Conservation (phyloP, 495 filamentous ascomycete genomes). For the Penicillium crystallinum region DNA sequence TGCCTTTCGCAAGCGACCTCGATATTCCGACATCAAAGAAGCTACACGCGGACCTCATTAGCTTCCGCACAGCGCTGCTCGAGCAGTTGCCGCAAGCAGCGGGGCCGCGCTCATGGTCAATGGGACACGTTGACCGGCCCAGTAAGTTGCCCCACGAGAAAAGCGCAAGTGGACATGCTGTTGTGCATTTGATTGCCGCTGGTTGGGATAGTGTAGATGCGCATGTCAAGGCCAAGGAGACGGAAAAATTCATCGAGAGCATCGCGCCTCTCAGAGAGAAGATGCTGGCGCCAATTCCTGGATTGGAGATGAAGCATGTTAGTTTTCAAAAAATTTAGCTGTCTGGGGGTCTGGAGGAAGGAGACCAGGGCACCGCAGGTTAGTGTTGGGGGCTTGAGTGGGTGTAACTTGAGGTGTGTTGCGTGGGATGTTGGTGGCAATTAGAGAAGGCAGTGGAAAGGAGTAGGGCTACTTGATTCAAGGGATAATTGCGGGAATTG, state of each 20-base stretch:
- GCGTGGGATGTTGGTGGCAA: not conserved
- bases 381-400: not conserved
- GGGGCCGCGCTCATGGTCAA: constrained; percentile 36
- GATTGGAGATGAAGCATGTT: constrained; percentile 42
- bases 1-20: constrained; percentile 29
- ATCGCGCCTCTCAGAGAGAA: constrained; percentile 37
- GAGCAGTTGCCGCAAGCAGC: constrained; percentile 28
- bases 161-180: constrained; percentile 33
- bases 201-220: constrained; percentile 54
- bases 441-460: constrained; percentile 1
- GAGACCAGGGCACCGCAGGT: not conserved
- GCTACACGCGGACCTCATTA: constrained; percentile 24
- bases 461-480: constrained; percentile 14
- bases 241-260: constrained; percentile 37
- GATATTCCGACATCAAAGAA: constrained; percentile 15
- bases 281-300: constrained; percentile 30
- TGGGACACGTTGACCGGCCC: constrained; percentile 40
- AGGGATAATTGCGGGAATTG: constrained; percentile 20
- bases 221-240: constrained; percentile 44
- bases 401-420: constrained; percentile 1
- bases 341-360: not conserved
- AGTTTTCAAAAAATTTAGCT: constrained; percentile 30
- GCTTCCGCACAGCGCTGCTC: constrained; percentile 32
- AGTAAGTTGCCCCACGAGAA: constrained; percentile 33
- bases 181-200: constrained; percentile 33